A percentile compares a stretch with the other conserved stretches of the same genome.
phyloP scores from a whole-genome alignment of 2,329 filamentous ascomycete genomes.

The Fusarium veterinarium region DNA sequence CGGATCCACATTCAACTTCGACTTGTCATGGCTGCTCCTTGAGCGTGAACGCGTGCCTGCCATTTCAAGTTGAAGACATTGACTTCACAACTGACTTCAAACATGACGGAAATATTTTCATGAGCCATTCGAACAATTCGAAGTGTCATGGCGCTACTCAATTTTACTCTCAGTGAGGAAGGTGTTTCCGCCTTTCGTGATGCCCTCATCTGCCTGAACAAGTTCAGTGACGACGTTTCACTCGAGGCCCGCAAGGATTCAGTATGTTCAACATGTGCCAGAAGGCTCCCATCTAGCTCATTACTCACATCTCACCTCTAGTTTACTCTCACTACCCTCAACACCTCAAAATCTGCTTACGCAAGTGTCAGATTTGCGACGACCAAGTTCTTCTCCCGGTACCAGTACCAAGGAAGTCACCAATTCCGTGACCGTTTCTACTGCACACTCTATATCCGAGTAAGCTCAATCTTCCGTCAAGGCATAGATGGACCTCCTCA shows the following conservation, averaged over 20 bases:
- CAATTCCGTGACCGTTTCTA: conserved; percentile 72
- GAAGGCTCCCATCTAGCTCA: too few species aligned
- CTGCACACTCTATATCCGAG: conserved; percentile 79
- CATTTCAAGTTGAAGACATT: background rate
- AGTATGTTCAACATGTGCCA: conserved; percentile 53
- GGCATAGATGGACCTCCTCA: background rate
- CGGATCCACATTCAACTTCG: background rate
- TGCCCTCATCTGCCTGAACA: conserved; percentile 77
- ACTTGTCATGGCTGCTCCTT: background rate
- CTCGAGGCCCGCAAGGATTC: conserved; percentile 77
- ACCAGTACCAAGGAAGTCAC: conserved; percentile 69
- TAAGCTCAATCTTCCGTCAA: conserved; percentile 46
- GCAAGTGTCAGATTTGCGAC: conserved; percentile 76
- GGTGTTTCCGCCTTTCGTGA: conserved; percentile 78
- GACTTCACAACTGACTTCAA: background rate
- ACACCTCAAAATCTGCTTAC: conserved; percentile 84
- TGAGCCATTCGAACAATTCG: background rate
- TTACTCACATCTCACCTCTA: conserved; percentile 47
- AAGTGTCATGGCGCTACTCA: conserved; percentile 67
- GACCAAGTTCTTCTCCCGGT: conserved; percentile 77
- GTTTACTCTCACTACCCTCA: conserved; percentile 80
- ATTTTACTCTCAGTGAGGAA: conserved; percentile 79
- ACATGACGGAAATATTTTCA: background rate
- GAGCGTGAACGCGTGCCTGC: background rate
- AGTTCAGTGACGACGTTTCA: conserved; percentile 83